Conservation (phyloP, 2,329 filamentous ascomycete genomes). For the Aspergillus sp. region DNA sequence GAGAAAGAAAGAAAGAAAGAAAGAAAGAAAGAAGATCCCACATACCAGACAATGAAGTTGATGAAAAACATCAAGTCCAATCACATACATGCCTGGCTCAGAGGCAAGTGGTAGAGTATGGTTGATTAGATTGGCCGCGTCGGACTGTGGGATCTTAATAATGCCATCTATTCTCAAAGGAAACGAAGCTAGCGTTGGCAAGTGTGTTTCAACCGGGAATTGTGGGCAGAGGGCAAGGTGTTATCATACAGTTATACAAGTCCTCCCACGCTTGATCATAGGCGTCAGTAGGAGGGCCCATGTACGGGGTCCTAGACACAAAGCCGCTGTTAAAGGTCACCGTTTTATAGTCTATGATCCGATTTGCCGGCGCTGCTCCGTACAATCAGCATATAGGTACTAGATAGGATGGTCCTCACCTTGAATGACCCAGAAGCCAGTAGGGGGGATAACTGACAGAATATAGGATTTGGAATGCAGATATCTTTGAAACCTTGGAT, state of each 20-base stretch:
- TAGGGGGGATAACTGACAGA: no score
- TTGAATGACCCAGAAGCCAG: no score
- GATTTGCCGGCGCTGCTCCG: no score
- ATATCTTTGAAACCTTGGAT: no score
- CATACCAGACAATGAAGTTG: constrained; percentile 28
- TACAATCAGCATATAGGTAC: no score
- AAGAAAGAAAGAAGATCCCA: no score
- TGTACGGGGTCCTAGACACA: constrained; percentile 5
- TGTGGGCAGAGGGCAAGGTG: no score
- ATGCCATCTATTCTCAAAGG: constrained; percentile 4
- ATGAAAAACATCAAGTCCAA: constrained; percentile 22
- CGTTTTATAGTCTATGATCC: constrained; percentile 5
- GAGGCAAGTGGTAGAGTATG: constrained; percentile 16
- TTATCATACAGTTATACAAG: constrained; percentile 9
- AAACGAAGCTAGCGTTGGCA: no score
- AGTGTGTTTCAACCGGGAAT: no score
- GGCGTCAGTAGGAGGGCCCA: constrained; percentile 13
- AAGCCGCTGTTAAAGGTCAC: constrained; percentile 11
- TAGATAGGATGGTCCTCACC: no score
- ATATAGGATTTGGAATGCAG: no score
- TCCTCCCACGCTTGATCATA: constrained; percentile 14
- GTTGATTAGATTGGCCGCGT: constrained; percentile 13
- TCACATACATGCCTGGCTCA: constrained; percentile 12
- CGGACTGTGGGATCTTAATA: constrained; percentile 6
- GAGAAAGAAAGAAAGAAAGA: no score